Evolutionary conservation across 345 rosid genomes (phyloP), one percentile per base, ranked within the genome.

Genomic region (Mallotus nudiflorus): DNA sequence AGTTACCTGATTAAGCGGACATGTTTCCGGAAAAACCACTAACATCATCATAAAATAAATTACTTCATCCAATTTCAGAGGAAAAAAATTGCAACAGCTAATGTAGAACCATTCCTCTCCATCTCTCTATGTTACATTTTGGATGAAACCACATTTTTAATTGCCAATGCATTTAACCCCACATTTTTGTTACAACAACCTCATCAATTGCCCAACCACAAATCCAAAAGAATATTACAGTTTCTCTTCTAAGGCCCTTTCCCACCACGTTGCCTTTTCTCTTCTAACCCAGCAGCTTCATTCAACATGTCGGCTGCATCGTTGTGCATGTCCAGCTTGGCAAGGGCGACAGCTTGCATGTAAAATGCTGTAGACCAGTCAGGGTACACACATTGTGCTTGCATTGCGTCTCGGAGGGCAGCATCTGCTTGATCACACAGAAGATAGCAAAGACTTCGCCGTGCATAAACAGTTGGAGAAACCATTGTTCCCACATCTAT

Each of bases 351-450:
- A 0, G 93, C 91, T 64, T 92, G 98, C 85, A 90, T 86, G 79
- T 92, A 90, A 66, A 90, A 87, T 55, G 98, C 89, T 1, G 98
- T 92, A 28, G 98, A 88, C 96, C 98, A 92, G 4, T 88, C 92
- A 0, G 92, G 92, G 68, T 85, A 90, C 3, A 90, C 92, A 18
- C 92, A 92, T 58, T 92, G 93, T 29, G 96, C 95, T 80, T 92
- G 98, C 96, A 92, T 92, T 42, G 96, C 98, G 74, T 92, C 98
- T 75, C 98, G 78, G 11, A 92, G 91, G 48, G 92, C 96, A 49
- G 87, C 96, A 80, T 90, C 98, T 7, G 93, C 85, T 67, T 90
- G 95, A 65, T 90, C 90, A 14, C 88, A 86, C 35, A 92, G 79
- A 45, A 92, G 88, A 78, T 86, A 67, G 74, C 95, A 92, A 45